Percentiles rank a stretch among this genome's conserved stretches.
These are phyloP conservation scores for Gonapodya prolifera DNA, from an alignment of 192 early-diverging fungal genomes.

Conservation along the genomic window DNA sequence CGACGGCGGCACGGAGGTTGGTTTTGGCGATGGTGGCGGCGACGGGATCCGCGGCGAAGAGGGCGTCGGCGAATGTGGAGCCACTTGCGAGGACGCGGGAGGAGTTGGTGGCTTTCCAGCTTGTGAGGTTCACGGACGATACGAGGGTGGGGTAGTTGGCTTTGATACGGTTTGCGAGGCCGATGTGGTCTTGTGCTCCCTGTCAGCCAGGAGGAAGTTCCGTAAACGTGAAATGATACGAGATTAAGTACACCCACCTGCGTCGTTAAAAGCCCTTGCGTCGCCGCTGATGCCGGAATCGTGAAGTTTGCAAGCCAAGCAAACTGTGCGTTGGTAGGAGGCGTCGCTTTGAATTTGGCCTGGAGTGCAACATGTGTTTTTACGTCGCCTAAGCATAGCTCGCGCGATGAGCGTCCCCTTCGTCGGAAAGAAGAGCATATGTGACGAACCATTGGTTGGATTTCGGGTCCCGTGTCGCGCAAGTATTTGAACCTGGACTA, in stretches of 20 bases:
- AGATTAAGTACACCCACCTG: neutral
- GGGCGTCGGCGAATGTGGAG: slow-evolving; percentile 6
- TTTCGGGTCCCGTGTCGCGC: slow-evolving; percentile 14
- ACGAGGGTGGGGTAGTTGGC: slow-evolving; percentile 10
- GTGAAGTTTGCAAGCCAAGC: slow-evolving; percentile 14
- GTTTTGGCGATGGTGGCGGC: slow-evolving; percentile 6
- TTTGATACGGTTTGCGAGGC: slow-evolving; percentile 14
- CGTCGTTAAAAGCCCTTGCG: slow-evolving; percentile 11
- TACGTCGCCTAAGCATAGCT: neutral
- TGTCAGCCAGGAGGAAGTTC: neutral
- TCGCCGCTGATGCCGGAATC: neutral
- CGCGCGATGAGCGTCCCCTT: neutral
- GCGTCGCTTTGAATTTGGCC: slow-evolving; percentile 4
- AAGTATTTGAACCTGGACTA: slow-evolving; percentile 14
- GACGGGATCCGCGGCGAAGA: neutral
- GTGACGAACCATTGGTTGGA: slow-evolving; percentile 7
- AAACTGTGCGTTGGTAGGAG: slow-evolving; percentile 8
- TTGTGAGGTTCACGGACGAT: slow-evolving; percentile 1
- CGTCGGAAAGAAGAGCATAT: neutral
- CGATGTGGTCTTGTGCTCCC: slow-evolving; percentile 12
- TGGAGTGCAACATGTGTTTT: neutral
- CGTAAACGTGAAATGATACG: neutral
- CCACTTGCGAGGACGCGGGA: slow-evolving; percentile 16
- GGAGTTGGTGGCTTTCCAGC: slow-evolving; percentile 20
- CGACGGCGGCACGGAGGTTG: neutral